These are phyloP conservation scores for Coemansia sp. DNA, from an alignment of 192 early-diverging fungal genomes.

Conservation along the genomic window DNA sequence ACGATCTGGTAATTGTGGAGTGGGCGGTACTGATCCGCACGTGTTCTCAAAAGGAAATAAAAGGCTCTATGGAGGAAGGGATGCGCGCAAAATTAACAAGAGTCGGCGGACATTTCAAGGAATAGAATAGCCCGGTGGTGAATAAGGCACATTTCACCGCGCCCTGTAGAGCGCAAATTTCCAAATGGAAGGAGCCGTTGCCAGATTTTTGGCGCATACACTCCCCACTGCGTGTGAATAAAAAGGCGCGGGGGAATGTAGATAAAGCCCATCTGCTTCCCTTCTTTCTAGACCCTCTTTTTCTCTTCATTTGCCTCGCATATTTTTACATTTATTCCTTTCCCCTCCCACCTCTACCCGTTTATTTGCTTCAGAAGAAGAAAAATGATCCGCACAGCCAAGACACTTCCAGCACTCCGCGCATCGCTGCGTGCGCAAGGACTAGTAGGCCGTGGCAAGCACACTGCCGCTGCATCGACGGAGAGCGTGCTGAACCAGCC, in stretches of 20 bases:
- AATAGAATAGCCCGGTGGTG: neutral
- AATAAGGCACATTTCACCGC: neutral
- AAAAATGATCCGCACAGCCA: conserved; percentile 8
- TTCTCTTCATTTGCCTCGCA: neutral
- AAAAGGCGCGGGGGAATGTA: neutral
- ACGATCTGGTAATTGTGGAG: neutral
- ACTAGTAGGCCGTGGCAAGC: conserved; percentile 2
- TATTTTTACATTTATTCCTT: neutral
- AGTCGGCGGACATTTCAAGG: neutral
- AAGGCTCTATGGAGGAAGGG: neutral
- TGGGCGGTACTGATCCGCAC: neutral
- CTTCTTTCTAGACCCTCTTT: neutral
- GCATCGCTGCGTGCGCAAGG: conserved; percentile 4
- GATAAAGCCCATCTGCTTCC: neutral
- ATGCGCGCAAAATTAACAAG: neutral
- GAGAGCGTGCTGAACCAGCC: conserved; percentile 68
- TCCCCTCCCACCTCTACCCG: neutral
- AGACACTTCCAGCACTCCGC: conserved; percentile 2
- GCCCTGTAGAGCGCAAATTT: neutral
- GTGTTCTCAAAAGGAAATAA: too few relatives aligned
- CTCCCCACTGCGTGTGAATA: neutral
- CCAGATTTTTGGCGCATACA: neutral
- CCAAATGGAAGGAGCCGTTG: neutral
- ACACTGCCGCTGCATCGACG: conserved; percentile 19
- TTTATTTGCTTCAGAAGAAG: neutral